Base-by-base conservation (phyloP, 805 yeast species). In the Crinitomyces ghanaensis region DNA sequence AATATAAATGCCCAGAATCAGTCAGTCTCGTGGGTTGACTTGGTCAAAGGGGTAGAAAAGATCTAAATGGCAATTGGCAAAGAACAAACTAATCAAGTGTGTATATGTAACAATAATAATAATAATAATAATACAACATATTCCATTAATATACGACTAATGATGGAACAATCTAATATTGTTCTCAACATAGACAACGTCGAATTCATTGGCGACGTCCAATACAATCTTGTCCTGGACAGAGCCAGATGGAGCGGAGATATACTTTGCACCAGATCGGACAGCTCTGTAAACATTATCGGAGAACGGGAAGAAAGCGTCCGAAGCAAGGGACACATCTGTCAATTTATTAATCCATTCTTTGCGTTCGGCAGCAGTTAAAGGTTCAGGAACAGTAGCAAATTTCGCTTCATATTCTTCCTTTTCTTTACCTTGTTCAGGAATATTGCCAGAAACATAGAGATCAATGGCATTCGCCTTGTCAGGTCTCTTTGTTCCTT, bases 271-370 rank as follows among this genome's bases (percentile, higher is more conserved):
- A 59, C 99, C 99, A 13, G 93, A 79, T 68, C 82, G 76, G 33
- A 77, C 95, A 44, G 97, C 97, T 61, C 99, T 77, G 74, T 88
- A 85, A 48, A 91, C 95, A 56, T 91, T 91, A 62, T 91, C 99
- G 46, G 97, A 91, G 91, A 91, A 91, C 63, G 99, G 99, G 93
- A 91, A 91, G 75, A 91, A 91, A 19, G 99, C 99, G 58, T 91
- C 99, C 3, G 96, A 85, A 12, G 95, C 79, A 49, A 86, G 68
- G 8, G 97, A 85, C 37, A 91, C 99, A 49, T 82, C 76, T 39
- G 66, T 72, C 59, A 85, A 70, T 65, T 85, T 74, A 41, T 63
- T 50, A 45, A 79, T 62, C 97, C 97, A 91, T 50, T 81, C 94
- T 44, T 66, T 64, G 63, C 88, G 83, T 68, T 91, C 98, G 43